A percentile compares a stretch with the other conserved stretches of the same genome.
Conservation (phyloP, 768 basidiomycete species). For the Podaxis sp. region DNA sequence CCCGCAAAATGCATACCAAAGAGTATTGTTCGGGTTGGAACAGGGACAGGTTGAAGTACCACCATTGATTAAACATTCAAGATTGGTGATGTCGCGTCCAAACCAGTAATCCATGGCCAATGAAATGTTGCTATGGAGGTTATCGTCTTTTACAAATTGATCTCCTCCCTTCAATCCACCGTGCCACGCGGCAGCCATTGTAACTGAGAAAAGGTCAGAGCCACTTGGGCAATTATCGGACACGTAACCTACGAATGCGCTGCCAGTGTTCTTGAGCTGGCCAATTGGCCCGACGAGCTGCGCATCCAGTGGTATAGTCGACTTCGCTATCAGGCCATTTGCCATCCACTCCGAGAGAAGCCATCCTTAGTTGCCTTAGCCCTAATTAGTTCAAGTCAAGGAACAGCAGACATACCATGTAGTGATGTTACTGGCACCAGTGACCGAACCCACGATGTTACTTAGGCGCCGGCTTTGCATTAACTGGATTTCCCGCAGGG, state of each 20-base stretch:
- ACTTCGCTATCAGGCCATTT: slow-evolving; percentile 54
- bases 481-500: slow-evolving; percentile 5
- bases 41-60: slow-evolving; percentile 54
- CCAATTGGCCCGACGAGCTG: slow-evolving; percentile 64
- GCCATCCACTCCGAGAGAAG: slow-evolving; percentile 41
- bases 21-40: slow-evolving; percentile 37
- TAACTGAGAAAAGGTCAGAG: slow-evolving; percentile 27
- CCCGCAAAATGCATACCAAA: slow-evolving; percentile 28
- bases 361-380: slow-evolving; percentile 30
- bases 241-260: slow-evolving; percentile 37
- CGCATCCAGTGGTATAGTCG: slow-evolving; percentile 61
- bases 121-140: slow-evolving; percentile 36
- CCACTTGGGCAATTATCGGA: neutral
- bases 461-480: slow-evolving; percentile 31
- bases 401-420: slow-evolving; percentile 25
- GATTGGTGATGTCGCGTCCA: slow-evolving; percentile 47
- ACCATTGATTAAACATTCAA: slow-evolving; percentile 50
- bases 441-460: slow-evolving; percentile 36
- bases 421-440: slow-evolving; percentile 29
- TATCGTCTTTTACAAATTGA: slow-evolving; percentile 36
- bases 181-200: slow-evolving; percentile 54
- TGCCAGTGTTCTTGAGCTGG: slow-evolving; percentile 59
- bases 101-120: slow-evolving; percentile 65
- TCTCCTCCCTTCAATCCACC: slow-evolving; percentile 41
- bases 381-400: neutral